These are phyloP conservation scores for Botrytis medusae DNA, from an alignment of 2,329 filamentous ascomycete species.

Conservation along the genomic window DNA sequence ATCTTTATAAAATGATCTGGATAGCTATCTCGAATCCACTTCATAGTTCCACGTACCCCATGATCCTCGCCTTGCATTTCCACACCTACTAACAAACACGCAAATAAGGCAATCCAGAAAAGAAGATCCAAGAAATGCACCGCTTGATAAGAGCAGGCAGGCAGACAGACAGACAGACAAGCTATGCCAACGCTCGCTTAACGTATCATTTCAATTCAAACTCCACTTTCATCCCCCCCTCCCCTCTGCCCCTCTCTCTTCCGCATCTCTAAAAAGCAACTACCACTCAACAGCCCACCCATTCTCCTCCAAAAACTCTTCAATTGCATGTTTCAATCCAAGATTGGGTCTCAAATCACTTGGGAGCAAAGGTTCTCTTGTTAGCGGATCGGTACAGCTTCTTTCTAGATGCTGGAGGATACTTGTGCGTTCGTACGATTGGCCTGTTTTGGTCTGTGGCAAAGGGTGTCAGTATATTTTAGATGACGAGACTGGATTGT, in stretches of 20 bases:
- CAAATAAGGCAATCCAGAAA: neutral
- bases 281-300: conserved; percentile 93
- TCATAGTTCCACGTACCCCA: neutral
- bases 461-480: neutral
- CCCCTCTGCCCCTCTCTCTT: no score
- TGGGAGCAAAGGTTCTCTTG: conserved; percentile 68
- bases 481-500: neutral
- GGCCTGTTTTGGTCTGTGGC: conserved; percentile 73
- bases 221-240: no score
- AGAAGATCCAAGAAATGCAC: neutral
- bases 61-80: neutral
- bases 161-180: neutral
- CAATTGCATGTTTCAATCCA: conserved; percentile 75
- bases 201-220: neutral
- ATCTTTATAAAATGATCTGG: no score
- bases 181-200: neutral
- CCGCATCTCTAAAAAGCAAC: neutral
- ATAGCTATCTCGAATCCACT: no score
- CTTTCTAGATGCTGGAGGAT: conserved; percentile 83
- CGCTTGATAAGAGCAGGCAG: neutral
- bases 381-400: conserved; percentile 76
- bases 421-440: conserved; percentile 84
- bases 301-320: conserved; percentile 81
- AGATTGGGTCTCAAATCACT: conserved; percentile 79
- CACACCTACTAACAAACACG: neutral